Evolutionary conservation across 371 early-diverging fungal genomes (phyloP), one percentile per base, ranked within the genome.

Genomic region (Lichtheimia ornata): DNA sequence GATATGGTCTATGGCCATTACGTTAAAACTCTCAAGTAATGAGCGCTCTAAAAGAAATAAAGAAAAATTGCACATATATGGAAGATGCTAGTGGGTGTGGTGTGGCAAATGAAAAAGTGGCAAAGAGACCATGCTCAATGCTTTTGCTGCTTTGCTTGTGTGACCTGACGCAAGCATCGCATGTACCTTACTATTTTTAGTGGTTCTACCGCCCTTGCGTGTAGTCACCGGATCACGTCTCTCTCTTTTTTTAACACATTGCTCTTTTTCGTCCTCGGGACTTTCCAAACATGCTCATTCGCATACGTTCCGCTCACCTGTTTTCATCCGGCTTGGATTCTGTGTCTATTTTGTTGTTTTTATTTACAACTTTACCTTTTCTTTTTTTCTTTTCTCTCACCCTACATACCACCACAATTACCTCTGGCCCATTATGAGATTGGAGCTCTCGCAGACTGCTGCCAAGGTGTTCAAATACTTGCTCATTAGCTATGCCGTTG

Each of bases 1-100:
- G 87, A 90, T 69, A 67, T 92, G 45, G 83, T 86, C 56, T 93
- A 88, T 77, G 87, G 83, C 50, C 88, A 90, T 70, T 88, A 83
- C 66, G 28, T 35, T 47, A 24, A 61, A 61, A 25, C 17, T 17
- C 2, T 2, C 6, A 35, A 35, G 35, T 9, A 35, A 35, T 6
- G 35, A 35, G 35, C 35, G 35, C 35, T 35, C 11, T 1, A 35
- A 35, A 35, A 28, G 35, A 11, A 35, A 35, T 35, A 35, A 35
- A 35, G 35, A 35, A 6, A 35, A 35, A 35, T 35, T 35, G 35
- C 35, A 35, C 35, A 35, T 9, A 35, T 35, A 35, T 35, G 35
- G 35, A 35, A 35, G 9, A 35, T 11, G 5, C 35, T 9, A 11
- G 9, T 35, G 35, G 4, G 35, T 5, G 9, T 2, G 9, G 9